Evolutionary conservation across 768 basidiomycete genomes (phyloP), one percentile per base, ranked within the genome.

Genomic region (Imleria badia): DNA sequence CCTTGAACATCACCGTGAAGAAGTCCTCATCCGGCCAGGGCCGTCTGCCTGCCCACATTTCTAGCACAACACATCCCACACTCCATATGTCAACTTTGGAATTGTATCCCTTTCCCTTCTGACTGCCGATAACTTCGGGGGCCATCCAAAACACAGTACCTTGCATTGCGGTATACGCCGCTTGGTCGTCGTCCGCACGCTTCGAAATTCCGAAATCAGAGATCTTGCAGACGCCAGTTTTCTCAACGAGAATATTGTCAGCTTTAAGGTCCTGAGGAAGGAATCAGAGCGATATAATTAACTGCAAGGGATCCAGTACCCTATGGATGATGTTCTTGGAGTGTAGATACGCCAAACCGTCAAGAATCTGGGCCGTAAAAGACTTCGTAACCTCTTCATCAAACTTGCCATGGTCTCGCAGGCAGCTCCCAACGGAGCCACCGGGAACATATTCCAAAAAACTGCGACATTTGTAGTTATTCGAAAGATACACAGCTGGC

Each of bases 61-160:
- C 97, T 60, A 98, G 78, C 15, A 96, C 89, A n/a, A 98, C 91
- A 74, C 97, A 99, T 2, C 97, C 97, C 6, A 98, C 82, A 70
- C 93, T 94, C 97, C 97, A 99, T 60, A 99, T 96, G 67, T 99
- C 97, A 46, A 97, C 86, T 75, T 99, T 98, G 66, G 89, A 92
- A 63, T 93, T 95, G 71, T 98, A 98, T 0, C 94, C 94, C 62
- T 89, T 87, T 23, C 69, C 68, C 70, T 87, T 86, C 69, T 89
- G 83, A 34, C 89, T 86, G 58, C 93, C 87, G 55, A 94, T 83
- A 50, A 97, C 92, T 75, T 94, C 95, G 0, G 95, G 95, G 11
- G 95, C 95, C 96, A 98, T 98, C 96, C 97, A 99, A 70, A 97
- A 98, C 34, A 98, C 90, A 19, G 95, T 95, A 23, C 97, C 97